Base-by-base conservation (phyloP, 179 eudicot species). In the Silene vulgaris region DNA sequence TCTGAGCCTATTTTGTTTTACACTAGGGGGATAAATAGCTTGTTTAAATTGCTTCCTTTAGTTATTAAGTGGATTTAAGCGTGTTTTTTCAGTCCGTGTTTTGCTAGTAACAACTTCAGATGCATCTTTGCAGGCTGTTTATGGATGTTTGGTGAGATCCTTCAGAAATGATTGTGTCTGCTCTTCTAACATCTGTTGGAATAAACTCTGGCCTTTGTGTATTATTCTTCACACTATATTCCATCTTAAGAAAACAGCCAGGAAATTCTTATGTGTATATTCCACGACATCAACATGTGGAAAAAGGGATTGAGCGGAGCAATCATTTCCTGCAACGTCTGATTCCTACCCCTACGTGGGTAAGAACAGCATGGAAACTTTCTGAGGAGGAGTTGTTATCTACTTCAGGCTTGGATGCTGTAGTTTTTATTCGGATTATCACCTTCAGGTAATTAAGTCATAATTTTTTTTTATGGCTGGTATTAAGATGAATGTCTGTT, bases 101-200 rank as follows among this genome's bases (percentile, higher is more conserved):
- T 30, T 2, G 61, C 79, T 65, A 19, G 14, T 75, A 16, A 48
- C 48, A 68, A 66, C 59, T 71, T 23, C 60, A 2, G 20, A 26
- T 74, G 64, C 61, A 57, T 19, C 14, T 71, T 23, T 76, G 79
- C 73, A 79, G 75, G 77, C 66, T 50, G 35, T 65, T 73, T 40
- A 28, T 40, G 59, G 85, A 82, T 83, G 61, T 14, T 61, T 63
- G 43, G 72, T 74, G 74, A 65, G 56, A 70, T 74, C 54, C 52
- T 48, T 54, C 23, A 75, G 79, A 77, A 57, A 90, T 92, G 96
- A 80, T 84, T 65, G 82, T 92, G 72, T 82, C 90, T 52, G 93
- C 89, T 57, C 89, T 92, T 65, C 78, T 92, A 30, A 92, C 90
- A 17, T 92, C 97, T 6, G 96, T 88, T 73, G 97, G 93, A 76